A percentile compares a stretch with the other conserved stretches of the same genome.
Evolutionary conservation across 208 protist genomes (phyloP).

Genomic region (Lotmaria passim): DNA sequence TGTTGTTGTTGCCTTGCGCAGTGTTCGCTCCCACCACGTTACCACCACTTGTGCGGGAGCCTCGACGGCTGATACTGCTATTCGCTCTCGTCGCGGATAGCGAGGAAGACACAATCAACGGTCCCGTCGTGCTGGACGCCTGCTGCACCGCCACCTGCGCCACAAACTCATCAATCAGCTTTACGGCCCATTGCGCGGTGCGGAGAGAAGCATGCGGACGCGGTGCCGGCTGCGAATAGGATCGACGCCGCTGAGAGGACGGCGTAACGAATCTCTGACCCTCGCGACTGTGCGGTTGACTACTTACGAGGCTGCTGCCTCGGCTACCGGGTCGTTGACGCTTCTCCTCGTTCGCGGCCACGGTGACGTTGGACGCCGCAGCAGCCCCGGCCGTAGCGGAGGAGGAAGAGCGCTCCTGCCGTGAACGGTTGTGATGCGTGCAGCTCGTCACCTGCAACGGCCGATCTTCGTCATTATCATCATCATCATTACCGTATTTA

Average conservation of each 20-base stretch:
- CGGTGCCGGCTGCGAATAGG: neutral
- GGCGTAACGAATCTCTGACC: neutral
- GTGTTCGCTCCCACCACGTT: neutral
- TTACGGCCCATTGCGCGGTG: constrained; percentile 40
- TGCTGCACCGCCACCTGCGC: constrained; percentile 35
- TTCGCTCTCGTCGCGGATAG: neutral
- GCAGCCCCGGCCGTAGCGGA: neutral
- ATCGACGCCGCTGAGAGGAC: neutral
- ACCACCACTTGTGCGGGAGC: neutral
- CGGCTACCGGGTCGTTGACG: neutral
- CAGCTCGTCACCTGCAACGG: no score
- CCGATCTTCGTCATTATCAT: no score
- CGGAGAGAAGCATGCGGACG: neutral
- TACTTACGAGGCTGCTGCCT: neutral
- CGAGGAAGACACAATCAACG: neutral
- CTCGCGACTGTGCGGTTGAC: neutral
- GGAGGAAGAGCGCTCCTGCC: neutral
- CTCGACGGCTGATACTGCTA: neutral
- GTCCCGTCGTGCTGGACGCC: constrained; percentile 5
- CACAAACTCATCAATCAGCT: constrained; percentile 36
- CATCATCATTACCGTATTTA: neutral
- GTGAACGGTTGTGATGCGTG: no score
- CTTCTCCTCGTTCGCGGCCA: no score
- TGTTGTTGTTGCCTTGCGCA: neutral
- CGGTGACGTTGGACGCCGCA: neutral